These are phyloP conservation scores for Drechslera avenae DNA, from an alignment of 2,329 filamentous ascomycete species.

Conservation along the genomic window DNA sequence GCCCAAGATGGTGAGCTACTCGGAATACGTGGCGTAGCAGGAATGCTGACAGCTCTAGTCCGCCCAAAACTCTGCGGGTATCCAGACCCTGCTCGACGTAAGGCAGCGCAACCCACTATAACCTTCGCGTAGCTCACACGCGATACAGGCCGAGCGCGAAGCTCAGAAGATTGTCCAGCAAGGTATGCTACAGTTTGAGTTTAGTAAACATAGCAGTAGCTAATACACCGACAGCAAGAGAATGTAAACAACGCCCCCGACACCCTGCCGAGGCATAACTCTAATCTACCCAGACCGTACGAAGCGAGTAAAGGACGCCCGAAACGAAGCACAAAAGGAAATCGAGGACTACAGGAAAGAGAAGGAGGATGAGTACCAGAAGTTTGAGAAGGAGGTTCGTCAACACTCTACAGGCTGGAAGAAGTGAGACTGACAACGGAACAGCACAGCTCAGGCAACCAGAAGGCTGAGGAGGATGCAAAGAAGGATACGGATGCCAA, in stretches of 20 bases:
- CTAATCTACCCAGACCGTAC: slow-evolving; percentile 71
- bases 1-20: slow-evolving; percentile 34
- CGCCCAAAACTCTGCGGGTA: slow-evolving; percentile 97
- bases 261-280: slow-evolving; percentile 17
- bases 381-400: slow-evolving; percentile 80
- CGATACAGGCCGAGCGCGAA: slow-evolving; percentile 85
- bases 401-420: neutral
- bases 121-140: slow-evolving; percentile 46
- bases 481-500: slow-evolving; percentile 80
- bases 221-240: slow-evolving; percentile 66
- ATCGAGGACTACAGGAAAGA: slow-evolving; percentile 88
- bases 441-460: slow-evolving; percentile 91
- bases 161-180: slow-evolving; percentile 99
- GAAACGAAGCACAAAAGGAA: slow-evolving; percentile 95
- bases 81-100: slow-evolving; percentile 98
- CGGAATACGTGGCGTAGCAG: neutral
- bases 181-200: slow-evolving; percentile 61
- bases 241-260: slow-evolving; percentile 66
- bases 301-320: slow-evolving; percentile 95
- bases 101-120: slow-evolving; percentile 47
- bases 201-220: neutral
- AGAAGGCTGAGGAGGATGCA: slow-evolving; percentile 71
- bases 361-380: slow-evolving; percentile 95
- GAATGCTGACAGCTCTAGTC: slow-evolving; percentile 64
- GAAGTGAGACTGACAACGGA: slow-evolving; percentile 21